These are phyloP conservation scores for Bruguiera sexangula DNA, from an alignment of 345 rosid species.

Conservation along the genomic window DNA sequence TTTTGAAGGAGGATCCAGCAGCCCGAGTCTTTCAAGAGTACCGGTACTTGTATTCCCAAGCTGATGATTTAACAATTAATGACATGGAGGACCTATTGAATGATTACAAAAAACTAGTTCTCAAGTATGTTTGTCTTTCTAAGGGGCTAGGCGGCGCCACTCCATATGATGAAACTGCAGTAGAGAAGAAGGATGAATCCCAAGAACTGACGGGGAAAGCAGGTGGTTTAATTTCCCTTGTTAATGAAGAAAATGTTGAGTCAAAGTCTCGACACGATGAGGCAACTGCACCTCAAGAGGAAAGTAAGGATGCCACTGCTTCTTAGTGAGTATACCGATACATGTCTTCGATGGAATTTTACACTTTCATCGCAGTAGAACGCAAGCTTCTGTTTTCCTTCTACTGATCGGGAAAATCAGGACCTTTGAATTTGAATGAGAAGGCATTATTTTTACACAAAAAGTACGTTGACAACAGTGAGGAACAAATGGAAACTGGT, in stretches of 20 bases:
- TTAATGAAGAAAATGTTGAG: conserved; percentile 28
- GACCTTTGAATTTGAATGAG: neutral
- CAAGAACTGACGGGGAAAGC: conserved; percentile 11
- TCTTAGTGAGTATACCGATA: conserved; percentile 11
- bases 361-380: neutral
- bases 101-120: conserved; percentile 57
- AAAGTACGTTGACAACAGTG: neutral
- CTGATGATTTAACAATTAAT: conserved; percentile 66
- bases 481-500: conserved; percentile 5
- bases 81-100: conserved; percentile 74
- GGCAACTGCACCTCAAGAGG: conserved; percentile 15
- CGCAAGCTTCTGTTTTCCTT: neutral
- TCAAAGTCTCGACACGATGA: conserved; percentile 5
- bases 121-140: conserved; percentile 56
- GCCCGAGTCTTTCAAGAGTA: conserved; percentile 54
- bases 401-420: neutral
- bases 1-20: conserved; percentile 60
- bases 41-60: conserved; percentile 67
- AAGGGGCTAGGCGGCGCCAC: neutral
- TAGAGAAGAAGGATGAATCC: conserved; percentile 23
- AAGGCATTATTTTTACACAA: neutral
- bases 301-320: neutral
- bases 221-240: conserved; percentile 16
- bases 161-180: conserved; percentile 18
- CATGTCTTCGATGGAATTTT: neutral